Evolutionary conservation across 495 filamentous ascomycete species (phyloP).

Genomic region (Pseudomonodictys pantanalensis): DNA sequence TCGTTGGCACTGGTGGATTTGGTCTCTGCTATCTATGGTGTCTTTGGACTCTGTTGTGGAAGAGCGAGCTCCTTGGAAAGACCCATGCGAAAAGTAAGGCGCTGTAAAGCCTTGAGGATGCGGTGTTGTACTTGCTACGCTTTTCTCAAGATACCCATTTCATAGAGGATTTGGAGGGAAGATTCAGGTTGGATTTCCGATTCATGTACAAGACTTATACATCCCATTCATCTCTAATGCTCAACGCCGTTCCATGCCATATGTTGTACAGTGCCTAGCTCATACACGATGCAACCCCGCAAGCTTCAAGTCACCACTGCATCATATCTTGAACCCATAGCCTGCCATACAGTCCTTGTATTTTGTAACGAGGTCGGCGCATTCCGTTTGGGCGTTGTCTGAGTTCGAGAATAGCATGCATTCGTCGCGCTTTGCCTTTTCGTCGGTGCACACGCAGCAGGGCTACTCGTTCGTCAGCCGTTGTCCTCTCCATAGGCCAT

Average conservation of each 20-base stretch:
- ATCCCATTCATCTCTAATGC: constrained; percentile 19
- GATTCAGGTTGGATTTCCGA: constrained; percentile 20
- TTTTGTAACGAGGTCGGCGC: constrained; percentile 72
- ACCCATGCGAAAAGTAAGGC: constrained; percentile 9
- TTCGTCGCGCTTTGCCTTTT: constrained; percentile 89
- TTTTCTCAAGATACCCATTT: constrained; percentile 27
- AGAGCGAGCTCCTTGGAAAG: constrained; percentile 46
- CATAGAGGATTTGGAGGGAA: constrained; percentile 14
- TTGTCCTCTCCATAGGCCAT: neutral
- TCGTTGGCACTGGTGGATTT: constrained; percentile 81
- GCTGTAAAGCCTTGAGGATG: neutral
- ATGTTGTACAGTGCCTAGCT: constrained; percentile 12
- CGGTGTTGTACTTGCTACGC: neutral
- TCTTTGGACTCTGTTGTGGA: constrained; percentile 63
- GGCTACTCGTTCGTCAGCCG: constrained; percentile 53
- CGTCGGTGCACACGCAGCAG: constrained; percentile 95
- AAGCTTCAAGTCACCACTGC: neutral
- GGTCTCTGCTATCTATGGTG: constrained; percentile 89
- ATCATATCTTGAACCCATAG: constrained; percentile 78
- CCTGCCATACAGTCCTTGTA: constrained; percentile 93
- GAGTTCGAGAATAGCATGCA: constrained; percentile 95
- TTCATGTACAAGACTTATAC: constrained; percentile 6
- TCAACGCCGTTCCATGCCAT: constrained; percentile 30
- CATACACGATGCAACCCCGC: neutral
- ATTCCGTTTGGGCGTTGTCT: constrained; percentile 73